phyloP scores from a whole-genome alignment of 1,284 basidiomycete genomes.

The Rhodotorula sp. region DNA sequence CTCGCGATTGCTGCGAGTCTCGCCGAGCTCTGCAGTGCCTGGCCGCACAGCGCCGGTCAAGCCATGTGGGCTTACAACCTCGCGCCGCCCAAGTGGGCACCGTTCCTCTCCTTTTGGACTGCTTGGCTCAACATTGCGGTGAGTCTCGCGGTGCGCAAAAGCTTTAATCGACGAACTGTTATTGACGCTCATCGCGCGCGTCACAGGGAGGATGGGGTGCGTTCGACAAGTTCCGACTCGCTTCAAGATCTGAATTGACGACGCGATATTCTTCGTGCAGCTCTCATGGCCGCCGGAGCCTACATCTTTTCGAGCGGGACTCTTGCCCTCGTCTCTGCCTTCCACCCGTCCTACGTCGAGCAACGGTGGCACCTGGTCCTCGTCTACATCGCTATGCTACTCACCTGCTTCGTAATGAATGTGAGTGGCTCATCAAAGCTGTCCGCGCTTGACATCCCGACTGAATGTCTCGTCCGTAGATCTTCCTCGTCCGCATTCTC shows the following conservation, averaged over 20 bases:
- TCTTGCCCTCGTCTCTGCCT: slow-evolving; percentile 11
- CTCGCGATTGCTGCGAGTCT: slow-evolving; percentile 11
- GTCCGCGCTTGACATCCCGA: too few species aligned
- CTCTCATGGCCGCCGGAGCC: slow-evolving; percentile 14
- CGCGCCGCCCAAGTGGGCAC: slow-evolving; percentile 12
- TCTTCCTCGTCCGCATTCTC: slow-evolving; percentile 25
- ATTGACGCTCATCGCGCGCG: neutral
- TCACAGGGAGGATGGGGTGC: neutral
- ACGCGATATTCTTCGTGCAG: neutral
- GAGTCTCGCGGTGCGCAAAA: neutral
- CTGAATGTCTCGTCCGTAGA: neutral
- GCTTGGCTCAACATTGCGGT: slow-evolving; percentile 17
- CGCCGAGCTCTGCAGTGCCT: slow-evolving; percentile 27
- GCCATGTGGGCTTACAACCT: slow-evolving; percentile 23
- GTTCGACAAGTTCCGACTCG: neutral
- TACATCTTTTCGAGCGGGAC: slow-evolving; percentile 17
- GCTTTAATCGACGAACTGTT: neutral
- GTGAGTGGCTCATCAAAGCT: neutral
- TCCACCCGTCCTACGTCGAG: slow-evolving; percentile 14
- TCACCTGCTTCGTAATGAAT: slow-evolving; percentile 21
- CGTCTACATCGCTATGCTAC: slow-evolving; percentile 6
- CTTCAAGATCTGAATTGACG: too few species aligned
- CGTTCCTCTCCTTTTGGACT: slow-evolving; percentile 13
- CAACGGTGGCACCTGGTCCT: slow-evolving; percentile 19
- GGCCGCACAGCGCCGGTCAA: slow-evolving; percentile 27